Conservation (phyloP, 192 early-diverging fungal genomes). For the Pilaira anomala region DNA sequence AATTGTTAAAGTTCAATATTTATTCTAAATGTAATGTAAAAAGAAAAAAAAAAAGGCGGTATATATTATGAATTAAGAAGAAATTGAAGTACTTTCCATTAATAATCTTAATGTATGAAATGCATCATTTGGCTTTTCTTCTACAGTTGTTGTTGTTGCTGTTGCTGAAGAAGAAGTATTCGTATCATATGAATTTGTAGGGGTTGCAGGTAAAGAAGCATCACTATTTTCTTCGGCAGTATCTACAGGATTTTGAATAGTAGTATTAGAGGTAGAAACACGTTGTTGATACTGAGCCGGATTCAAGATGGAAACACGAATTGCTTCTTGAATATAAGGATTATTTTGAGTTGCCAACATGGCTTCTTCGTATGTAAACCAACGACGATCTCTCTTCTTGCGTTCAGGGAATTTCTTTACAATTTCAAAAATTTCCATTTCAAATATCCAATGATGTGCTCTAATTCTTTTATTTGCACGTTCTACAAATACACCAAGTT, state of each 20-base stretch:
- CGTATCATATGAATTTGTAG: neutral
- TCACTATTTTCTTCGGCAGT: neutral
- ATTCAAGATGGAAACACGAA: constrained; percentile 20
- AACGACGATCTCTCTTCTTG: constrained; percentile 34
- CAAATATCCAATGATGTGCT: constrained; percentile 45
- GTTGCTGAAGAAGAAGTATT: neutral
- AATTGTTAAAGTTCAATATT: no score
- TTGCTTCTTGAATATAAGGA: constrained; percentile 29
- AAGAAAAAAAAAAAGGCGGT: no score
- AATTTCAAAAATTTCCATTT: constrained; percentile 51
- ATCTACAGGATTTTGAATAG: neutral
- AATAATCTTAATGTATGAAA: constrained; percentile 5
- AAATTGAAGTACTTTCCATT: neutral
- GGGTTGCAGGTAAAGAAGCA: neutral
- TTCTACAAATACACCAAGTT: constrained; percentile 49
- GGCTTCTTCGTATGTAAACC: constrained; percentile 36
- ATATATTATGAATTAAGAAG: neutral
- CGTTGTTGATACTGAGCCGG: constrained; percentile 11
- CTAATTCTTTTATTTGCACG: constrained; percentile 35
- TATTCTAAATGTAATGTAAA: no score
- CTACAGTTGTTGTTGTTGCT: neutral
- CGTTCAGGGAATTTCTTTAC: constrained; percentile 53
- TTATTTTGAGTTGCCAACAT: constrained; percentile 20
- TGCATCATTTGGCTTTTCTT: neutral
- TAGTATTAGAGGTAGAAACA: no score